Evolutionary conservation across 139 green algal genomes (phyloP).

Genomic region (Chlorella sp.): DNA sequence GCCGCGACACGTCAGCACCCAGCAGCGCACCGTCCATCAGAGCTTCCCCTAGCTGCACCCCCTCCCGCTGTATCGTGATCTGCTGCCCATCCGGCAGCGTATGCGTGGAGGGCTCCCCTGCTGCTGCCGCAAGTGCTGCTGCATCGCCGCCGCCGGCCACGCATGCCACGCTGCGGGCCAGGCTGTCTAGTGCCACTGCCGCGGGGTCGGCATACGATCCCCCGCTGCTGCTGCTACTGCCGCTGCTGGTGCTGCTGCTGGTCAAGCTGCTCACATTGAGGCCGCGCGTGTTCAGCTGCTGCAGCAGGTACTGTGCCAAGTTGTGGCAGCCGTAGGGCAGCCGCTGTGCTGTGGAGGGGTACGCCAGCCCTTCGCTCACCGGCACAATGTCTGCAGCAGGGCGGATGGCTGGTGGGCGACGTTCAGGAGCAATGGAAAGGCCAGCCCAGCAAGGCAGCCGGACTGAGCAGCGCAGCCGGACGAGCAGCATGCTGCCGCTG

Average conservation of each 20-base stretch:
- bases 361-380: conserved; percentile 81
- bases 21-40: conserved; percentile 59
- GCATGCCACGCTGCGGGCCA: conserved; percentile 20
- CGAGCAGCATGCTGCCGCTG: no score
- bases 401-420: no score
- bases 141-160: conserved; percentile 22
- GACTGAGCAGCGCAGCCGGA: no score
- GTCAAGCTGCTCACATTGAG: background rate
- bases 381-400: conserved; percentile 71
- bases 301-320: conserved; percentile 59
- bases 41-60: conserved; percentile 52
- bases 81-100: conserved; percentile 71
- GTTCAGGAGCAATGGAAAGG: no score
- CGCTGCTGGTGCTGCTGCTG: conserved; percentile 5
- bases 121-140: background rate
- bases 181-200: background rate
- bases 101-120: conserved; percentile 17
- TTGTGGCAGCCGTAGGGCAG: conserved; percentile 72
- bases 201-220: background rate
- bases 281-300: conserved; percentile 10
- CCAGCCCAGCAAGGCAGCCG: no score
- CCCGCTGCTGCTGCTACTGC: background rate
- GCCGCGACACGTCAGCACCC: conserved; percentile 30
- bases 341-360: conserved; percentile 47
- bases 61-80: conserved; percentile 49